These are phyloP conservation scores for Fusarium nematophilum DNA, from an alignment of 2,329 filamentous ascomycete genomes.

Conservation along the genomic window DNA sequence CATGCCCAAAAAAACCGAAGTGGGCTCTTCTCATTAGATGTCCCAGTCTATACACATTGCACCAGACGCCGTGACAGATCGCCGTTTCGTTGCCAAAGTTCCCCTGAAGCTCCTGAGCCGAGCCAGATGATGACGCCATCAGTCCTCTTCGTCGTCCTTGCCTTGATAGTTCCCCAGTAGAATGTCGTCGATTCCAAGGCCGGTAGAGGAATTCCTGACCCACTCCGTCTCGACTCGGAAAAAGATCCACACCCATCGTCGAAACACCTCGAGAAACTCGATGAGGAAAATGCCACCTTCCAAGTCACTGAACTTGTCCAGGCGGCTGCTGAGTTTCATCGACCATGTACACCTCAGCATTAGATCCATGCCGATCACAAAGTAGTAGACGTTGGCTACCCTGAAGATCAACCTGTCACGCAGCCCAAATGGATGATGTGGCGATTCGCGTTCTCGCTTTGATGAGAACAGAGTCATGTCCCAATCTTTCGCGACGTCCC, in stretches of 20 bases:
- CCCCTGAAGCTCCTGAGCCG: not conserved
- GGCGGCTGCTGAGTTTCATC: conserved; percentile 83
- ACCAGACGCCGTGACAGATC: conserved; percentile 21
- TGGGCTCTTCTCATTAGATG: conserved; percentile 25
- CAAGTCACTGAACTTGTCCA: conserved; percentile 86
- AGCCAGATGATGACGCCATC: conserved; percentile 23
- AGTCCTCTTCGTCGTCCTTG: conserved; percentile 62
- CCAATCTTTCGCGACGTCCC: conserved; percentile 98
- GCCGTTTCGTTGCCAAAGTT: conserved; percentile 19
- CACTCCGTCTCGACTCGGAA: conserved; percentile 95
- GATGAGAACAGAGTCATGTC: conserved; percentile 85
- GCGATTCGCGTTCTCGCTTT: conserved; percentile 65
- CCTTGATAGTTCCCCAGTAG: conserved; percentile 77
- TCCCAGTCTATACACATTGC: conserved; percentile 37
- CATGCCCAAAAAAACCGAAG: conserved; percentile 20
- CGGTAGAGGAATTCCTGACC: conserved; percentile 67
- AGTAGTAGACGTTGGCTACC: conserved; percentile 81
- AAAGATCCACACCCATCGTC: conserved; percentile 97
- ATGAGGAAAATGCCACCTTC: conserved; percentile 91
- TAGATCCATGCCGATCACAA: conserved; percentile 81
- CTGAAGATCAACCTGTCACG: conserved; percentile 80
- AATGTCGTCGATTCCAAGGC: conserved; percentile 75
- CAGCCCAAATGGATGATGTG: conserved; percentile 80
- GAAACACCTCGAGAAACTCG: conserved; percentile 85
- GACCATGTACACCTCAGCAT: conserved; percentile 90